Evolutionary conservation across 768 basidiomycete species (phyloP), one percentile per base, ranked within the genome.

Genomic region (Lyophyllum shimeji): DNA sequence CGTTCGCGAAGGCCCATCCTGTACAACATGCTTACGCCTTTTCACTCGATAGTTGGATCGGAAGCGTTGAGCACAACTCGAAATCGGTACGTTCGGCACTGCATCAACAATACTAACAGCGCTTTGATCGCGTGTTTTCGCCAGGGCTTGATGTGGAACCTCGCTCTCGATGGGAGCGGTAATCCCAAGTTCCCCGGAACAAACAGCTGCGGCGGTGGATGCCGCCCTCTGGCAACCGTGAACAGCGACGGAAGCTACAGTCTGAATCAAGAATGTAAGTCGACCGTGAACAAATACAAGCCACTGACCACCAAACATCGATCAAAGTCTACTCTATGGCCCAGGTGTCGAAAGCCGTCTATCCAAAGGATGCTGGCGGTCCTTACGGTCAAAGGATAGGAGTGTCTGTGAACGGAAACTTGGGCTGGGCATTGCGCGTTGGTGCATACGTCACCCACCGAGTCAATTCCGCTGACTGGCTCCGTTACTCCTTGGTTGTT

Each of bases 261-360:
- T 23, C 72, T 84, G 21, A 90, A 92, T 67, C 85, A 90, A 67
- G 89, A 90, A 69, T 91, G 84, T 86, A 62, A 40, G 80, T 15
- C 7, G 34, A 45, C 7, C 8, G 3, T 27, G 6, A 24, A 21
- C n/a, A n/a, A 20, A 23, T 45, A 20, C n/a, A n/a, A 24, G 7
- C 20, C 52, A 9, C n/a, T 18, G 15, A 20, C 9, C 18, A 42
- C 20, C 49, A 31, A 54, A 29, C 24, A 43, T 21, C 27, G 20
- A 11, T 8, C 21, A 23, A 53, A 86, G 84, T 86, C 69, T 90
- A 87, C 55, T 70, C 83, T 0, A 86, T 90, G 82, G 87, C 85
- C 1, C 87, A 90, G 50, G 84, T 84, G 2, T 87, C 86, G 21
- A 88, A 88, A 67, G 89, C 87, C 2, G 79, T 86, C 51, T 74